Conservation (phyloP, 164 flowering plant genomes). For the Warburgia ugandensis region DNA sequence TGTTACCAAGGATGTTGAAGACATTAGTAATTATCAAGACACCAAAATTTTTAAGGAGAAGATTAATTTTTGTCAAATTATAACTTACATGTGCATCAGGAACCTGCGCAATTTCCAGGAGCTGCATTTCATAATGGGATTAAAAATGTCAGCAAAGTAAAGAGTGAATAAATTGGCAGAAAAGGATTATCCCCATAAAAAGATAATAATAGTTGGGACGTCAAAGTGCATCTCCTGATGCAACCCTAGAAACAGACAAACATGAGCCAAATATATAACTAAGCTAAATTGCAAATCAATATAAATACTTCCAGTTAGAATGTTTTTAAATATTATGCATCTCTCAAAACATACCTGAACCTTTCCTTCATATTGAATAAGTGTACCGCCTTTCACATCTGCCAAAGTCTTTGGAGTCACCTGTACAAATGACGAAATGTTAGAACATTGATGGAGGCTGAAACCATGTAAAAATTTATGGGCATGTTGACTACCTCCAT, state of each 20-base stretch:
- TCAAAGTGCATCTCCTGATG: too few relatives aligned
- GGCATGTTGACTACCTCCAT: constrained; percentile 66
- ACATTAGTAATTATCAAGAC: too few relatives aligned
- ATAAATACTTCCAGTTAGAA: too few relatives aligned
- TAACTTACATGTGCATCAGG: constrained; percentile 75
- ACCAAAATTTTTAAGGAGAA: too few relatives aligned
- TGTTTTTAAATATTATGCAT: too few relatives aligned
- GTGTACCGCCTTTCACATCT: constrained; percentile 98
- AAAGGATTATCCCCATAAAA: too few relatives aligned
- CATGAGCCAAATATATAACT: too few relatives aligned
- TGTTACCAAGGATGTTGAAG: too few relatives aligned
- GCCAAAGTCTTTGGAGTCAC: constrained; percentile 99
- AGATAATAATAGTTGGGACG: too few relatives aligned
- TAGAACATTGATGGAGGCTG: background rate
- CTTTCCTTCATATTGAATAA: constrained; percentile 92
- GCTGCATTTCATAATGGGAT: constrained; percentile 43
- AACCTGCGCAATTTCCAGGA: constrained; percentile 86
- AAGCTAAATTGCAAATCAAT: too few relatives aligned
- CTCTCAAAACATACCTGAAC: constrained; percentile 83
- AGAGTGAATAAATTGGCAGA: background rate
- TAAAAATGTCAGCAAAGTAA: constrained; percentile 1
- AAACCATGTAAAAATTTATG: constrained; percentile 1
- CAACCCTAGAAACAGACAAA: too few relatives aligned
- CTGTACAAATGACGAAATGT: constrained; percentile 29
- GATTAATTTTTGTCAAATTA: too few relatives aligned